Evolutionary conservation across 768 basidiomycete genomes (phyloP).

Genomic region (Phlebiopsis flavidoalba): DNA sequence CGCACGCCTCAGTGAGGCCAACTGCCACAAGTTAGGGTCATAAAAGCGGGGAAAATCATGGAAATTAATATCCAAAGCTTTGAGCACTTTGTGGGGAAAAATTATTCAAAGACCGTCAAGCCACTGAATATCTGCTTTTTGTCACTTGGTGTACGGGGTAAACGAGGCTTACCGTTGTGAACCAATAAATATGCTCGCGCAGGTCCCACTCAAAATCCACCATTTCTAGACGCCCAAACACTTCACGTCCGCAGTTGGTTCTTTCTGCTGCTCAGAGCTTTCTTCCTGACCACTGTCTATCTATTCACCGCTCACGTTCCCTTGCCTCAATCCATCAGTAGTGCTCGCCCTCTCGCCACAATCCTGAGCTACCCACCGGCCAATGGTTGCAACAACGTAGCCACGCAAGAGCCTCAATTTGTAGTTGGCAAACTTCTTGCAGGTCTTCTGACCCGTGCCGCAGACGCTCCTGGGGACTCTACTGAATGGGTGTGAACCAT

Average conservation of each 20-base stretch:
- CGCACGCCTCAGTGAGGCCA: neutral
- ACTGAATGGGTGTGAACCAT: neutral
- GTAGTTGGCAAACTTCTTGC: neutral
- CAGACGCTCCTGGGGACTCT: slow-evolving; percentile 3
- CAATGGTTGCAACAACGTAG: neutral
- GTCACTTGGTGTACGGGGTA: too few species aligned
- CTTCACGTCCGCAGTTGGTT: neutral
- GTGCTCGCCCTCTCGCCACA: neutral
- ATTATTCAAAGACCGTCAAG: too few species aligned
- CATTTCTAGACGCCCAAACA: neutral
- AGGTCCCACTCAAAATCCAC: neutral
- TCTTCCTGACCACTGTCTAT: neutral
- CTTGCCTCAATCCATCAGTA: neutral
- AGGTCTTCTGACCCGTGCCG: slow-evolving; percentile 17
- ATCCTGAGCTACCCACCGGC: neutral
- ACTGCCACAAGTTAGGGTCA: neutral
- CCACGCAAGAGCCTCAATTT: neutral
- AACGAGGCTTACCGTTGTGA: neutral
- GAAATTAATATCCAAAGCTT: neutral
- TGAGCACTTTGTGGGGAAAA: too few species aligned
- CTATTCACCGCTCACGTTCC: neutral
- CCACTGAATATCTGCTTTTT: too few species aligned
- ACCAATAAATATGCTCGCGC: neutral
- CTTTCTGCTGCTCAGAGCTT: neutral
- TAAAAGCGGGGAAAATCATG: neutral